These are phyloP conservation scores for Tetrapisispora namnaoensis DNA, from an alignment of 805 yeast species.

Conservation along the genomic window DNA sequence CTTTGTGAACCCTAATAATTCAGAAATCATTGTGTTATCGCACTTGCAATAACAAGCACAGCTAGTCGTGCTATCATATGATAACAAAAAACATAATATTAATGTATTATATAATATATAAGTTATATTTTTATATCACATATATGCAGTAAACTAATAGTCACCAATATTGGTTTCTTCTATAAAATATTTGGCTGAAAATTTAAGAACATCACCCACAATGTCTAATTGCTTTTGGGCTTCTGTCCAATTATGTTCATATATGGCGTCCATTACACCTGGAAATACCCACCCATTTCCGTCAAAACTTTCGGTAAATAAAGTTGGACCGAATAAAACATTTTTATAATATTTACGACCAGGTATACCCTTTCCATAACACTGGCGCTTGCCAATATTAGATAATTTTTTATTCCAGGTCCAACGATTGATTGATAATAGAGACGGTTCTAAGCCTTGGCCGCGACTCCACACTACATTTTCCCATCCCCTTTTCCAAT, in stretches of 20 bases:
- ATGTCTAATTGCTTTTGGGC: conserved; percentile 46
- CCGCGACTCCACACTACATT: conserved; percentile 36
- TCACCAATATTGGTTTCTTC: conserved; percentile 14
- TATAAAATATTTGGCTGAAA: conserved; percentile 20
- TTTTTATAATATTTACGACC: conserved; percentile 60
- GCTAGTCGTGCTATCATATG: too few species aligned
- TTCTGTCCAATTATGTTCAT: conserved; percentile 35
- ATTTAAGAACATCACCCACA: conserved; percentile 30
- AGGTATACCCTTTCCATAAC: conserved; percentile 35
- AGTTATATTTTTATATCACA: background rate
- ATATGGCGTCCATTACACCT: conserved; percentile 58
- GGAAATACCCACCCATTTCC: conserved; percentile 61
- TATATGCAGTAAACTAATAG: background rate
- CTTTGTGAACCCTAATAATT: background rate
- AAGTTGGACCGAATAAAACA: conserved; percentile 56
- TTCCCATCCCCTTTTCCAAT: conserved; percentile 55
- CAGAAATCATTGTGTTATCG: background rate
- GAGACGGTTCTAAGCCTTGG: conserved; percentile 56
- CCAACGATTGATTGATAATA: conserved; percentile 58
- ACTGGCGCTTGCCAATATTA: conserved; percentile 41
- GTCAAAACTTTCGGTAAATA: conserved; percentile 42
- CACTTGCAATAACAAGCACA: background rate
- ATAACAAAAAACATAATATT: too few species aligned
- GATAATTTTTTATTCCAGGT: conserved; percentile 61
- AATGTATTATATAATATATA: too few species aligned